Percentiles rank a stretch among this genome's conserved stretches.
phyloP scores from a whole-genome alignment of 768 basidiomycete genomes.

The Termitomyces sp. region DNA sequence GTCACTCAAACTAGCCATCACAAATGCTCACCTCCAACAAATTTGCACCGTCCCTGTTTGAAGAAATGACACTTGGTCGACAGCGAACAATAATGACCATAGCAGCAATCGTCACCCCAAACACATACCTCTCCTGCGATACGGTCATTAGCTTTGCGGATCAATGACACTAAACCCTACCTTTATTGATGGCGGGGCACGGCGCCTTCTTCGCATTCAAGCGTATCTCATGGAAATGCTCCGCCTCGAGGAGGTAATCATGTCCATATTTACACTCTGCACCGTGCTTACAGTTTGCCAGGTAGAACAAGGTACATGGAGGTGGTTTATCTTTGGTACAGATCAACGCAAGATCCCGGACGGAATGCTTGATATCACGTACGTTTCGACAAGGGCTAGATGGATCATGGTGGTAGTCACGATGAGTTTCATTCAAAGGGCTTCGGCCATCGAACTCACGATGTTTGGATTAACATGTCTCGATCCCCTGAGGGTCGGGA shows the following conservation, averaged over 20 bases:
- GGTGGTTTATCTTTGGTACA: slow-evolving; percentile 47
- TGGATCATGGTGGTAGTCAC: background rate
- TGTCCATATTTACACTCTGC: slow-evolving; percentile 55
- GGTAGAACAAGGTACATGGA: slow-evolving; percentile 63
- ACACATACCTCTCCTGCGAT: slow-evolving; percentile 45
- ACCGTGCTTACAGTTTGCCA: slow-evolving; percentile 55
- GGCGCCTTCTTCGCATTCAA: slow-evolving; percentile 57
- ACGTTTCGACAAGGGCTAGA: slow-evolving; percentile 58
- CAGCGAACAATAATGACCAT: slow-evolving; percentile 46
- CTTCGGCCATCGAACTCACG: slow-evolving; percentile 27
- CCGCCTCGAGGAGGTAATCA: slow-evolving; percentile 49
- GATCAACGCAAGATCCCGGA: slow-evolving; percentile 13
- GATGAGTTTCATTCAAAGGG: background rate
- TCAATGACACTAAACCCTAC: slow-evolving; percentile 23
- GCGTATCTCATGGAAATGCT: slow-evolving; percentile 48
- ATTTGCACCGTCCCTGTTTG: slow-evolving; percentile 56
- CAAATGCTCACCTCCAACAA: slow-evolving; percentile 44
- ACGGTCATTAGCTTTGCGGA: slow-evolving; percentile 2
- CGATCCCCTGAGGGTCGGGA: slow-evolving; percentile 28
- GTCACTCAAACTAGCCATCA: background rate
- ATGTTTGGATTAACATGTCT: slow-evolving; percentile 47
- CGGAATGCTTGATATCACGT: slow-evolving; percentile 20
- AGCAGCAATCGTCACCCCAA: slow-evolving; percentile 57
- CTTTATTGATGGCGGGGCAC: slow-evolving; percentile 54
- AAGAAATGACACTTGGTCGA: slow-evolving; percentile 37